phyloP scores from a whole-genome alignment of 768 basidiomycete species.

The Sarcomyxa edulis region DNA sequence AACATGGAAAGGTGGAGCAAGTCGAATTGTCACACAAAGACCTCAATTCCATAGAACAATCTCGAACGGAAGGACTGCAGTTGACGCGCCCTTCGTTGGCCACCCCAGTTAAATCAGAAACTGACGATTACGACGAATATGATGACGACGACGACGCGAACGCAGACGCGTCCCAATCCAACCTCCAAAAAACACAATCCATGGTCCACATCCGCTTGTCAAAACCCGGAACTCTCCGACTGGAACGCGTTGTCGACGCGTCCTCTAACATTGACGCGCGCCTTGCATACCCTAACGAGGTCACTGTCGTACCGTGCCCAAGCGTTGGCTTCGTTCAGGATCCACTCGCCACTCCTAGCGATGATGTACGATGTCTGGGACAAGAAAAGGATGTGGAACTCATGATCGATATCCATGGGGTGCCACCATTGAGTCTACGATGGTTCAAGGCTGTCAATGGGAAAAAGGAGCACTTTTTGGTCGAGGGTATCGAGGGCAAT shows the following conservation, averaged over 20 bases:
- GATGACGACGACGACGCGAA: slow-evolving; percentile 61
- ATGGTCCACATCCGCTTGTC: slow-evolving; percentile 67
- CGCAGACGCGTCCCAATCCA: slow-evolving; percentile 18
- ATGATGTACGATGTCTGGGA: slow-evolving; percentile 64
- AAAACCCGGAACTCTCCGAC: slow-evolving; percentile 68
- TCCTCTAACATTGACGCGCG: slow-evolving; percentile 65
- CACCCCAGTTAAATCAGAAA: slow-evolving; percentile 20
- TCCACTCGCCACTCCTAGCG: slow-evolving; percentile 20
- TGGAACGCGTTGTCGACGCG: slow-evolving; percentile 70
- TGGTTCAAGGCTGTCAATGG: slow-evolving; percentile 72
- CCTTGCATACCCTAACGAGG: slow-evolving; percentile 54
- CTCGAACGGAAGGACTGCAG: slow-evolving; percentile 48
- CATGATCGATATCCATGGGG: slow-evolving; percentile 62
- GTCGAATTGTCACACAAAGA: slow-evolving; percentile 59
- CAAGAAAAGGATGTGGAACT: slow-evolving; percentile 52
- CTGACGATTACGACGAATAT: slow-evolving; percentile 61
- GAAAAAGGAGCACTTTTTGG: slow-evolving; percentile 63
- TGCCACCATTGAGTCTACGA: slow-evolving; percentile 71
- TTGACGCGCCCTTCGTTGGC: slow-evolving; percentile 34
- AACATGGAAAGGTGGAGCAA: slow-evolving; percentile 33
- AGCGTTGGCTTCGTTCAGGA: slow-evolving; percentile 59
- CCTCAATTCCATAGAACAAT: slow-evolving; percentile 60
- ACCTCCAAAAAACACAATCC: slow-evolving; percentile 70
- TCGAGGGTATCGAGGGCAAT: slow-evolving; percentile 78
- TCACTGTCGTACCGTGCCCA: slow-evolving; percentile 81